These are phyloP conservation scores for Dittrichia graveolens DNA, from an alignment of 129 eudicot species.

Conservation along the genomic window DNA sequence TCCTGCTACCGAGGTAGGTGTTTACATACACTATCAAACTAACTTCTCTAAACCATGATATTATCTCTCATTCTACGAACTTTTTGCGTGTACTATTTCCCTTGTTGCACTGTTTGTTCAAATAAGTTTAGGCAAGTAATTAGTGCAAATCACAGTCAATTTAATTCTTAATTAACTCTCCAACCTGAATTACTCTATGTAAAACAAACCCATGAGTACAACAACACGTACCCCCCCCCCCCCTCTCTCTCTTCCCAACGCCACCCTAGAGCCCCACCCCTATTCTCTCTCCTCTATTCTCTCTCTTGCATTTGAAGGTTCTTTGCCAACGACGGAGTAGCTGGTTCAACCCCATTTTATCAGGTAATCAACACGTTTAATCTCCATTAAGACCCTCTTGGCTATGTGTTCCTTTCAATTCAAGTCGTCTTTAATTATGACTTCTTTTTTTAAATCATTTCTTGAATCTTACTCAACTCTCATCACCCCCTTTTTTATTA, in stretches of 20 bases:
- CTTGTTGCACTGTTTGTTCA: not conserved
- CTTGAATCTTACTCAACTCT: constrained; percentile 63
- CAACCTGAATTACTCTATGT: not conserved
- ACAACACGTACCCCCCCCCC: no score
- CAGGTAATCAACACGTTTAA: constrained; percentile 49
- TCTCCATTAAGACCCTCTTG: constrained; percentile 24
- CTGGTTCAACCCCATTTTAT: constrained; percentile 34
- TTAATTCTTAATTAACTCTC: not conserved
- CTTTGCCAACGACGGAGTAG: constrained; percentile 23
- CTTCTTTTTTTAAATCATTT: constrained; percentile 26
- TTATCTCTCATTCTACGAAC: not conserved
- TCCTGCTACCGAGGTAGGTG: no score
- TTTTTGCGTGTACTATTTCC: not conserved
- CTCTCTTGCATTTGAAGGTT: constrained; percentile 37
- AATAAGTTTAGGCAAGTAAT: not conserved
- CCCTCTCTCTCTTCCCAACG: not conserved
- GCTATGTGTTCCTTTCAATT: constrained; percentile 39
- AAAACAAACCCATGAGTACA: no score
- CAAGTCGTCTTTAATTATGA: constrained; percentile 28
- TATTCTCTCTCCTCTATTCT: not conserved
- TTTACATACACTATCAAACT: no score
- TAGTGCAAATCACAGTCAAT: not conserved
- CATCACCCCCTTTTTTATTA: constrained; percentile 23
- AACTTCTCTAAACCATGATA: no score
- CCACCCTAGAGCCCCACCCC: no score